Evolutionary conservation across 1,139 yeast genomes (phyloP), one percentile per base, ranked within the genome.

Genomic region (Candida sp.): DNA sequence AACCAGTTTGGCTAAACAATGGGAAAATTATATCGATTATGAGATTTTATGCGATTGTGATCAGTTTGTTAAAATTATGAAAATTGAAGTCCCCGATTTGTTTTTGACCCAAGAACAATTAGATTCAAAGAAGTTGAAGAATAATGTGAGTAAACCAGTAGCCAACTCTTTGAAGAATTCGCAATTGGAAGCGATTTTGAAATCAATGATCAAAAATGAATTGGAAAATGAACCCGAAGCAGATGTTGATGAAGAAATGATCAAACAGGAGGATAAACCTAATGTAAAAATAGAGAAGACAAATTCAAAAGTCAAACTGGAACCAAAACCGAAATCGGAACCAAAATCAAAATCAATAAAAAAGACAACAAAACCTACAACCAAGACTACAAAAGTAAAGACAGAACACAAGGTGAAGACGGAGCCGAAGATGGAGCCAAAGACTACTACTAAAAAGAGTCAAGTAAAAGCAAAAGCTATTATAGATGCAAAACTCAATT

Each of bases 31-130:
- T 42, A 74, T 86, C 38, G 93, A 86, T 56, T 87, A 81, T 55
- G 93, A 91, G 68, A 74, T 91, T 5, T 66, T 81, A 43, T 69
- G 84, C 41, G 97, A 89, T 58, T 87, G 97, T 59, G 98, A 91
- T 61, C 75, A 74, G 33, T 91, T 95, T 81, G 84, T 90, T 21
- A 63, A 66, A 21, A 66, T 73, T 29, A 64, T 87, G 42, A 73
- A 73, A 50, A 47, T 47, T 21, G 76, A 79, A 36, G 63, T 80
- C 6, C 90, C 91, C 1, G 77, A 71, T 52, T 71, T 82, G 52
- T 82, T 82, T 63, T 66, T 71, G 53, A 70, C 77, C 15, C 86
- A 81, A 58, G 74, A 75, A 46, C 79, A 75, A 53, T 58, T 71
- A 37, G 79, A 74, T 53, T 64, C 74, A 23, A 69, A 69, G 64